Conservation (phyloP, 1,284 basidiomycete genomes). For the Schizophyllum amplum region DNA sequence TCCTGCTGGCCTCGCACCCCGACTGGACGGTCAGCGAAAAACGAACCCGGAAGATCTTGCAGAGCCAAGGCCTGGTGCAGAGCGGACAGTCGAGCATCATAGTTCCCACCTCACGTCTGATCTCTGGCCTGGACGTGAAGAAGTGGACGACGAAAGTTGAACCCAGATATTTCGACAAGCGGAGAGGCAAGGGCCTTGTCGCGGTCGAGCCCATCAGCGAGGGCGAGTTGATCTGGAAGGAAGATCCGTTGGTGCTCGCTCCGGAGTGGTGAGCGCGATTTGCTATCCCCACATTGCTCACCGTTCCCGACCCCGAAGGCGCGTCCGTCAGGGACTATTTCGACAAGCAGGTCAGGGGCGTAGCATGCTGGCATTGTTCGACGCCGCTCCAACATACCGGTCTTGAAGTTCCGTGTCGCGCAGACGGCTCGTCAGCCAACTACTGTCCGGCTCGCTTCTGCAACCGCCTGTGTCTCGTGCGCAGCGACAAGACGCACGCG, state of each 20-base stretch:
- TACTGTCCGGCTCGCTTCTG: conserved; percentile 68
- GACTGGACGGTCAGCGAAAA: conserved; percentile 79
- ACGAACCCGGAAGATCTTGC: conserved; percentile 62
- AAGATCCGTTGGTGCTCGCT: conserved; percentile 66
- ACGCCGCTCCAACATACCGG: conserved; percentile 41
- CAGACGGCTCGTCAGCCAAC: conserved; percentile 13
- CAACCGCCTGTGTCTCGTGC: conserved; percentile 63
- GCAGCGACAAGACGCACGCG: conserved; percentile 56
- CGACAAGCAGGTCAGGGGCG: conserved; percentile 48
- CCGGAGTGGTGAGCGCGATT: conserved; percentile 53
- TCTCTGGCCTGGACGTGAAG: conserved; percentile 53
- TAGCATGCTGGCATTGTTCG: conserved; percentile 60
- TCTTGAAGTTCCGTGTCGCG: conserved; percentile 17
- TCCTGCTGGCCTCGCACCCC: conserved; percentile 50
- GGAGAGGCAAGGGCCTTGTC: conserved; percentile 80
- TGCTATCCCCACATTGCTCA: neutral
- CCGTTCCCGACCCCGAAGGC: conserved; percentile 5
- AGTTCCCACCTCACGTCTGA: conserved; percentile 57
- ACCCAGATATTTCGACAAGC: conserved; percentile 60
- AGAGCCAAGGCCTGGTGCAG: conserved; percentile 19
- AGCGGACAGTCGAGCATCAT: neutral
- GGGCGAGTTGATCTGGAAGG: conserved; percentile 78
- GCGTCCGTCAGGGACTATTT: conserved; percentile 52
- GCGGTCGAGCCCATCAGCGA: conserved; percentile 57
- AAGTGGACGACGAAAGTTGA: conserved; percentile 59